These are phyloP conservation scores for Nicotiana rustica DNA, from an alignment of 305 asterid genomes.

Conservation along the genomic window DNA sequence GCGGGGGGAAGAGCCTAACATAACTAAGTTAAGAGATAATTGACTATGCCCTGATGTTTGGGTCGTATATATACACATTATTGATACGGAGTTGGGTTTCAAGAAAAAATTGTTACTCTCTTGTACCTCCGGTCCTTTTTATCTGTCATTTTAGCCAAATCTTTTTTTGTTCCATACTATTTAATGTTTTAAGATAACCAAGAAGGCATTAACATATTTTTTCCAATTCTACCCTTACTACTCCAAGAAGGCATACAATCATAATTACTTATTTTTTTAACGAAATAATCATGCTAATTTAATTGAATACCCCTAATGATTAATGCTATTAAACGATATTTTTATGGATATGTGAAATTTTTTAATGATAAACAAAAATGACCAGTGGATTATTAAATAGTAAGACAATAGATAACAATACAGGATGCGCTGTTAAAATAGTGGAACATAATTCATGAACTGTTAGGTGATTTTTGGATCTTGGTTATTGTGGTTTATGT, in stretches of 20 bases:
- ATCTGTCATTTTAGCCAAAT: background rate
- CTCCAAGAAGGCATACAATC: background rate
- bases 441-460: background rate
- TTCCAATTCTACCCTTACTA: background rate
- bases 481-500: constrained; percentile 13
- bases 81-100: too few relatives aligned
- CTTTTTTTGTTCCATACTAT: too few relatives aligned
- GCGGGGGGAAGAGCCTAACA: background rate
- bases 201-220: background rate
- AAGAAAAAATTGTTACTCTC: background rate
- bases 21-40: background rate
- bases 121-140: background rate
- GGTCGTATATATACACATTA: background rate
- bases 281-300: background rate
- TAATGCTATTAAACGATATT: background rate
- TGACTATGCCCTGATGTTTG: background rate
- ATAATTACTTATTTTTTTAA: background rate
- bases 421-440: background rate
- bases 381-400: background rate
- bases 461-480: background rate
- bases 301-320: background rate
- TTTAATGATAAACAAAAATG: background rate
- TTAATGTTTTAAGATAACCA: background rate
- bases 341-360: background rate
- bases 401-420: background rate